phyloP scores from a whole-genome alignment of 2,329 filamentous ascomycete species.

The Alternaria triticina region DNA sequence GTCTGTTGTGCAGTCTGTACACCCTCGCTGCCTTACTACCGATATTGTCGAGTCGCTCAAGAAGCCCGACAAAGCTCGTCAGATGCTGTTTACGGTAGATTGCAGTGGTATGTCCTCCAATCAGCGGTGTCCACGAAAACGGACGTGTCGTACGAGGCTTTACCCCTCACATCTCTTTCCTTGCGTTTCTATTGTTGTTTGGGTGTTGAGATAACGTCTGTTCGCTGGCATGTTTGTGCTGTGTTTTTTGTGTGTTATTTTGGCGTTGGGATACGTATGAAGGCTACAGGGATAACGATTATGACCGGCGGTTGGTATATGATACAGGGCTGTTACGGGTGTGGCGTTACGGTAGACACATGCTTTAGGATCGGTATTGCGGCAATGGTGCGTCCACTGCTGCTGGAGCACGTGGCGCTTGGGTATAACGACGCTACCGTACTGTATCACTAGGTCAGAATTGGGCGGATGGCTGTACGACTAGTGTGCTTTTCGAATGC shows the following conservation, averaged over 20 bases:
- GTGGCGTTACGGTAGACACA: not conserved
- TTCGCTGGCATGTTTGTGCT: not conserved
- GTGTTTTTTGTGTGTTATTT: no score
- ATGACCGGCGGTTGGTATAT: not conserved
- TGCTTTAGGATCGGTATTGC: not conserved
- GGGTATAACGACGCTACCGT: not conserved
- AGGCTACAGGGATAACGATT: not conserved
- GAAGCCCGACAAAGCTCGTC: not conserved
- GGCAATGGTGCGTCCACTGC: not conserved
- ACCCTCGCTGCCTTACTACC: not conserved
- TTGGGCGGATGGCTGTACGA: not conserved
- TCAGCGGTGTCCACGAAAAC: not conserved
- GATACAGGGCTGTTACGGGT: not conserved
- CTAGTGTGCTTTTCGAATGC: not conserved
- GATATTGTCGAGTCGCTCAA: not conserved
- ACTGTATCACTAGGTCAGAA: not conserved
- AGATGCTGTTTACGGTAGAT: not conserved
- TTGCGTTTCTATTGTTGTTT: no score
- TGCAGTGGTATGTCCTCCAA: not conserved
- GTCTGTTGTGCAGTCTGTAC: not conserved
- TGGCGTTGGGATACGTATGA: constrained; percentile 6
- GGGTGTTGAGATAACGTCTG: no score
- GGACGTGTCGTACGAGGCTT: not conserved
- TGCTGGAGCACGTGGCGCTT: not conserved
- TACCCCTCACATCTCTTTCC: not conserved